A percentile compares a stretch with the other conserved stretches of the same genome.
phyloP scores from a whole-genome alignment of 2,329 filamentous ascomycete species.

The Fusarium solani-melongenae region DNA sequence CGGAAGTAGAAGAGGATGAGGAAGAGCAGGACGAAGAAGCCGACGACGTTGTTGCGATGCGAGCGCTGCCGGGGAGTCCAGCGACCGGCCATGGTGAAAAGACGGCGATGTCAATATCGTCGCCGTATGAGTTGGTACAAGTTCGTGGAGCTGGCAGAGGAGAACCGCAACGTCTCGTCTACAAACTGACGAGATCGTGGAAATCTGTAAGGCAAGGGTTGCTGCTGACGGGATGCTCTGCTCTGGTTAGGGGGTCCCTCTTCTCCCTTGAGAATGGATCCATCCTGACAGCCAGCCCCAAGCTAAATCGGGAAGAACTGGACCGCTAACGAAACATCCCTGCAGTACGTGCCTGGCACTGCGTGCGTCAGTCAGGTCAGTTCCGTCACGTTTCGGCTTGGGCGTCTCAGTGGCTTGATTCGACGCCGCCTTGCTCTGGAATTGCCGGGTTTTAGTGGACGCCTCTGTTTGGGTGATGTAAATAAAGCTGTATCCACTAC shows the following conservation, averaged over 20 bases:
- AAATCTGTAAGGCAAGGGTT: slow-evolving; percentile 32
- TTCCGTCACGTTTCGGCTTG: slow-evolving; percentile 15
- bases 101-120: slow-evolving; percentile 19
- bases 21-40: slow-evolving; percentile 38
- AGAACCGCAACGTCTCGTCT: slow-evolving; percentile 7
- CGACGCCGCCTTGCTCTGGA: slow-evolving; percentile 11
- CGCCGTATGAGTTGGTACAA: neutral
- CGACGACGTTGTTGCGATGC: slow-evolving; percentile 42
- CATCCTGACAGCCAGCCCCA: slow-evolving; percentile 8
- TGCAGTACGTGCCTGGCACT: neutral
- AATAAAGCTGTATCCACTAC: neutral
- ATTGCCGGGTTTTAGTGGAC: slow-evolving; percentile 18
- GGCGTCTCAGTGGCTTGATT: slow-evolving; percentile 36
- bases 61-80: slow-evolving; percentile 43
- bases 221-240: slow-evolving; percentile 15
- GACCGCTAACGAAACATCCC: neutral
- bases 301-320: slow-evolving; percentile 1
- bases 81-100: slow-evolving; percentile 34
- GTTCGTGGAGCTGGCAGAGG: neutral
- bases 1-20: slow-evolving; percentile 42
- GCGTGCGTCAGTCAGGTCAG: neutral
- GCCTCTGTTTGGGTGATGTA: slow-evolving; percentile 1
- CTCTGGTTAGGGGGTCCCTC: slow-evolving; percentile 27
- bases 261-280: slow-evolving; percentile 28
- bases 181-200: slow-evolving; percentile 7